A percentile compares a stretch with the other conserved stretches of the same genome.
Evolutionary conservation across 768 basidiomycete genomes (phyloP).

Genomic region (Ramaria sp.): DNA sequence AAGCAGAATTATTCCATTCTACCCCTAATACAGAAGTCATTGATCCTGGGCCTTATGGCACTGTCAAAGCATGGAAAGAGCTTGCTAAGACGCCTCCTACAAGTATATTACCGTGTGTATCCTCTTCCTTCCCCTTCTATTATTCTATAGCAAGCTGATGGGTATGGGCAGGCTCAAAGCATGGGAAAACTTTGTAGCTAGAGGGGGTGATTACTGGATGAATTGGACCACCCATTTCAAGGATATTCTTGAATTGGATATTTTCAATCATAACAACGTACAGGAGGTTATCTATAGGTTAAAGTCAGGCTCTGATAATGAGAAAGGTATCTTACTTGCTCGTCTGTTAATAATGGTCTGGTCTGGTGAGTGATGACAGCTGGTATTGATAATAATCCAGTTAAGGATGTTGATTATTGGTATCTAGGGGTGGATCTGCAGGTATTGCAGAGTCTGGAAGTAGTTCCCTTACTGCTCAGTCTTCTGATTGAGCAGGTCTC

Average conservation of each 20-base stretch:
- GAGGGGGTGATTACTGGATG: background rate
- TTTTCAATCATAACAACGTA: background rate
- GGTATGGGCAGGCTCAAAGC: background rate
- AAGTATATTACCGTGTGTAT: too few species aligned
- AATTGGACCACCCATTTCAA: background rate
- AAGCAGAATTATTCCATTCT: too few species aligned
- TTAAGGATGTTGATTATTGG: background rate
- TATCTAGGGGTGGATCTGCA: background rate
- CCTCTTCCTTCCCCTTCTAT: constrained; percentile 2
- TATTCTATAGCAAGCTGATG: constrained; percentile 5
- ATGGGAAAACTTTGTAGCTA: background rate
- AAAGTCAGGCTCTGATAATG: background rate
- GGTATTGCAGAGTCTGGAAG: background rate
- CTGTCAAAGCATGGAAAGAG: too few species aligned
- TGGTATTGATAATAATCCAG: background rate
- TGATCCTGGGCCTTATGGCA: too few species aligned
- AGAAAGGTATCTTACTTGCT: too few species aligned
- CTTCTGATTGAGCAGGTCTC: background rate
- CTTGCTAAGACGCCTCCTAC: too few species aligned
- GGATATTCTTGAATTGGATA: background rate
- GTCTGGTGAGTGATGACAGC: background rate
- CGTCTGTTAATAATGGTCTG: background rate
- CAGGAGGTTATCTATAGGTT: background rate
- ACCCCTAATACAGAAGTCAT: too few species aligned
- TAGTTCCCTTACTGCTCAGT: background rate